Evolutionary conservation across 176 grass and related monocot genomes (phyloP).

Genomic region (Lolium rigidum): DNA sequence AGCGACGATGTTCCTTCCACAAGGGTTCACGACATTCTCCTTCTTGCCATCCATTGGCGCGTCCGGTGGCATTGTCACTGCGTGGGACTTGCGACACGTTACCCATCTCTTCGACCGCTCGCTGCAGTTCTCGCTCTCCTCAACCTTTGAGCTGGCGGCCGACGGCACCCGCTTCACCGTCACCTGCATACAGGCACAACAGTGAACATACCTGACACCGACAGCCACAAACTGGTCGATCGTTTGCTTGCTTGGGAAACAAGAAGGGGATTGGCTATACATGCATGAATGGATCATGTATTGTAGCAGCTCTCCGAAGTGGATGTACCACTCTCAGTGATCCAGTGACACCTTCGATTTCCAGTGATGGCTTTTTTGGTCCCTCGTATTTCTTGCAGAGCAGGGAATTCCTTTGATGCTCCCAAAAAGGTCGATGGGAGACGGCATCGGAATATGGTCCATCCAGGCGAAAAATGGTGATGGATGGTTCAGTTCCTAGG

Average conservation of each 20-base stretch:
- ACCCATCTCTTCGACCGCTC: too few relatives aligned
- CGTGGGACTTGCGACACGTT: too few relatives aligned
- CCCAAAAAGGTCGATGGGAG: not conserved
- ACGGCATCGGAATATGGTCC: not conserved
- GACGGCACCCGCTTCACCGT: too few relatives aligned
- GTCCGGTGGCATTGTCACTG: too few relatives aligned
- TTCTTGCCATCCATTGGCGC: too few relatives aligned
- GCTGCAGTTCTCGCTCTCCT: too few relatives aligned
- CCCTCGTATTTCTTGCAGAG: constrained; percentile 3
- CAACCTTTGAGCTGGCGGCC: too few relatives aligned
- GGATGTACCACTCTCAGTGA: not conserved
- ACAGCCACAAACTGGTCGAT: not conserved
- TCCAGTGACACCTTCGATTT: not conserved
- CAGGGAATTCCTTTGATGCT: constrained; percentile 3
- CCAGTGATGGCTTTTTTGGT: not conserved
- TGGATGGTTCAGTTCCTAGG: not conserved
- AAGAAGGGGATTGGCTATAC: not conserved
- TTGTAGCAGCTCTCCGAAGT: not conserved
- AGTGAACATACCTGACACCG: not conserved
- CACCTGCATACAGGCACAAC: not conserved
- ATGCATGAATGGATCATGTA: not conserved
- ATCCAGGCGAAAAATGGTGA: not conserved
- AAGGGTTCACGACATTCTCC: too few relatives aligned
- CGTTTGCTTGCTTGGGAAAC: constrained; percentile 31
- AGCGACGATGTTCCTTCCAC: too few relatives aligned